These are phyloP conservation scores for Eucalyptus globulus DNA, from an alignment of 345 rosid genomes.

Conservation along the genomic window DNA sequence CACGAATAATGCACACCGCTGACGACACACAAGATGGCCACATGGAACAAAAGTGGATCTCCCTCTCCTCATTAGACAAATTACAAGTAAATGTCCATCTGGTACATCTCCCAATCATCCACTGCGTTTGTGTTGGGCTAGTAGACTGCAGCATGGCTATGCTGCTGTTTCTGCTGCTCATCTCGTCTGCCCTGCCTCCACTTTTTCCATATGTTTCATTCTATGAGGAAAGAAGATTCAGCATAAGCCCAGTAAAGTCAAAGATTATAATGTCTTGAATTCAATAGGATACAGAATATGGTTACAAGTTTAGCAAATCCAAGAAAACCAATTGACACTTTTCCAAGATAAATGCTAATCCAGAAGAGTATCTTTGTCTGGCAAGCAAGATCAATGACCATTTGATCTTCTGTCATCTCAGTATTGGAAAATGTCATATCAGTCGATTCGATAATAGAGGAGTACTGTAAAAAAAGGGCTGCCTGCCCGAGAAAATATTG, in stretches of 20 bases:
- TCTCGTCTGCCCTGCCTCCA: slow-evolving; percentile 27
- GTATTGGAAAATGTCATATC: slow-evolving; percentile 25
- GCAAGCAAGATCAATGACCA: slow-evolving; percentile 23
- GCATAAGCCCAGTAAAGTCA: background rate
- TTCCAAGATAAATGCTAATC: slow-evolving; percentile 52
- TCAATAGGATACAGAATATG: background rate
- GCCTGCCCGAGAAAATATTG: too few species aligned
- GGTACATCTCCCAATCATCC: slow-evolving; percentile 47
- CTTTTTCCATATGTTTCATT: slow-evolving; percentile 67
- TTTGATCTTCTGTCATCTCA: slow-evolving; percentile 18
- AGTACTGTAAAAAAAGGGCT: background rate
- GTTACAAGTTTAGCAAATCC: slow-evolving; percentile 27
- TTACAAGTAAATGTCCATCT: slow-evolving; percentile 71
- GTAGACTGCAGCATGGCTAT: slow-evolving; percentile 1
- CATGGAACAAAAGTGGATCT: slow-evolving; percentile 74
- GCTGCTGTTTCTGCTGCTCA: background rate
- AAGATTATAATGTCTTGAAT: background rate
- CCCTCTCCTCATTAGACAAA: slow-evolving; percentile 63
- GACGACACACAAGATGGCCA: slow-evolving; percentile 83
- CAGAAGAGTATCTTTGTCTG: slow-evolving; percentile 8
- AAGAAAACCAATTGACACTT: slow-evolving; percentile 47
- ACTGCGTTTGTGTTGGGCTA: slow-evolving; percentile 3
- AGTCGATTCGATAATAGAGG: slow-evolving; percentile 3
- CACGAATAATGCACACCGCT: slow-evolving; percentile 53
- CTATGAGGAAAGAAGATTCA: slow-evolving; percentile 12